Percentiles rank a stretch among this genome's conserved stretches.
These are phyloP conservation scores for Diaporthe sp. DNA, from an alignment of 2,329 filamentous ascomycete species.

Conservation along the genomic window DNA sequence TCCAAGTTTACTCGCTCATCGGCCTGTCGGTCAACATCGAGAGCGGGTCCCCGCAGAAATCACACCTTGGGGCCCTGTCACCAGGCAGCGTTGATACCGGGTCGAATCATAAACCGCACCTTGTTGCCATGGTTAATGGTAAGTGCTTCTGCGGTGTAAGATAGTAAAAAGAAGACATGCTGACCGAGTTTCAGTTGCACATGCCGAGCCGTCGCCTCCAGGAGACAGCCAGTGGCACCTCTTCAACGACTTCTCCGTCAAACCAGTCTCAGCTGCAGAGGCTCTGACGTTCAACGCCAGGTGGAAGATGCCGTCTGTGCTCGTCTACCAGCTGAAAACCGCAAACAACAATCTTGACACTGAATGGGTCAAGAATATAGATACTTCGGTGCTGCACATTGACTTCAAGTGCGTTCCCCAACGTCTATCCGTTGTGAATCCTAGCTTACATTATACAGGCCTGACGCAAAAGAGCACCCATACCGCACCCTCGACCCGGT, in stretches of 20 bases:
- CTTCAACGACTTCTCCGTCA: conserved; percentile 97
- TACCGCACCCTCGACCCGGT: conserved; percentile 70
- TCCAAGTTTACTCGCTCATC: conserved; percentile 91
- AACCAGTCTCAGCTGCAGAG: conserved; percentile 83
- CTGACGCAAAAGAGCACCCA: conserved; percentile 62
- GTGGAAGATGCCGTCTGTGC: conserved; percentile 93
- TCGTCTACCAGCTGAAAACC: conserved; percentile 87
- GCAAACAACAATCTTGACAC: conserved; percentile 87
- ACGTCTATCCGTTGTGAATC: too few species aligned
- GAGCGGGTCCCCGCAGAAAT: conserved; percentile 84
- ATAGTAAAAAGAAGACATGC: too few species aligned
- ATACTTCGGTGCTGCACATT: conserved; percentile 86
- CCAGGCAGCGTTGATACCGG: conserved; percentile 88
- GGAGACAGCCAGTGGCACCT: conserved; percentile 87
- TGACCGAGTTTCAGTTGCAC: conserved; percentile 64
- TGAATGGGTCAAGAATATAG: conserved; percentile 86
- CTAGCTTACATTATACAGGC: conserved; percentile 53
- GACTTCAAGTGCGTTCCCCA: conserved; percentile 66
- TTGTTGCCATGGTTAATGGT: conserved; percentile 93
- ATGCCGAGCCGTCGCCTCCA: conserved; percentile 72
- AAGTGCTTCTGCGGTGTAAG: conserved; percentile 46
- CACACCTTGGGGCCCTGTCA: conserved; percentile 86
- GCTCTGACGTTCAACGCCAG: conserved; percentile 89
- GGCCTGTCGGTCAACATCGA: conserved; percentile 93
- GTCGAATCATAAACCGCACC: conserved; percentile 87